These are phyloP conservation scores for Suhomyces prunicola DNA, from an alignment of 805 yeast genomes.

Conservation along the genomic window DNA sequence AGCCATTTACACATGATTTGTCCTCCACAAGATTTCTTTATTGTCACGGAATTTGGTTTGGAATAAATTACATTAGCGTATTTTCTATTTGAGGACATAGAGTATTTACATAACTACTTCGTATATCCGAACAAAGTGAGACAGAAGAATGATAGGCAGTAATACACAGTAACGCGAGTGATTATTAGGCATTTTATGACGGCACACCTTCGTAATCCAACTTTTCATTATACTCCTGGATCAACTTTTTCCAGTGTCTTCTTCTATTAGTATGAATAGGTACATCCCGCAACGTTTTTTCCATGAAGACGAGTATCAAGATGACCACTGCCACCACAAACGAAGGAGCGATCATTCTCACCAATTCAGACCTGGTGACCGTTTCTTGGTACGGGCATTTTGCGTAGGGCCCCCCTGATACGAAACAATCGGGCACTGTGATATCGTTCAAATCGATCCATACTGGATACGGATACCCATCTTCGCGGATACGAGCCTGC, in stretches of 20 bases:
- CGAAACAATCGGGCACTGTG: slow-evolving; percentile 75
- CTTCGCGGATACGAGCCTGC: slow-evolving; percentile 23
- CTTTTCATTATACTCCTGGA: slow-evolving; percentile 53
- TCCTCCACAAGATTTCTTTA: no score
- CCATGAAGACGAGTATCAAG: slow-evolving; percentile 47
- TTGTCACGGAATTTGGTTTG: no score
- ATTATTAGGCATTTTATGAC: slow-evolving; percentile 35
- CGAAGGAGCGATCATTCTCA: slow-evolving; percentile 65
- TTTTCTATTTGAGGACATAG: not conserved
- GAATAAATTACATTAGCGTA: no score
- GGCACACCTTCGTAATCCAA: slow-evolving; percentile 87
- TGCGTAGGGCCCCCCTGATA: slow-evolving; percentile 74
- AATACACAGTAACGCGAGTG: no score
- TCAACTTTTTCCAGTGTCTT: slow-evolving; percentile 57
- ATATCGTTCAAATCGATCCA: slow-evolving; percentile 88
- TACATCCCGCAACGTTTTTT: slow-evolving; percentile 52
- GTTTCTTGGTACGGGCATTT: slow-evolving; percentile 71
- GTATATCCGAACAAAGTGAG: not conserved
- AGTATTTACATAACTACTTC: not conserved
- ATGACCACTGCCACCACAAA: slow-evolving; percentile 54
- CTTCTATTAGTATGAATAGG: slow-evolving; percentile 73
- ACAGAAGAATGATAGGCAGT: no score
- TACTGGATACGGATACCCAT: slow-evolving; percentile 33
- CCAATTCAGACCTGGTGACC: slow-evolving; percentile 53
- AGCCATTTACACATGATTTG: not conserved